These are phyloP conservation scores for Exophiala dermatitidis DNA, from an alignment of 2,329 filamentous ascomycete genomes.

Conservation along the genomic window DNA sequence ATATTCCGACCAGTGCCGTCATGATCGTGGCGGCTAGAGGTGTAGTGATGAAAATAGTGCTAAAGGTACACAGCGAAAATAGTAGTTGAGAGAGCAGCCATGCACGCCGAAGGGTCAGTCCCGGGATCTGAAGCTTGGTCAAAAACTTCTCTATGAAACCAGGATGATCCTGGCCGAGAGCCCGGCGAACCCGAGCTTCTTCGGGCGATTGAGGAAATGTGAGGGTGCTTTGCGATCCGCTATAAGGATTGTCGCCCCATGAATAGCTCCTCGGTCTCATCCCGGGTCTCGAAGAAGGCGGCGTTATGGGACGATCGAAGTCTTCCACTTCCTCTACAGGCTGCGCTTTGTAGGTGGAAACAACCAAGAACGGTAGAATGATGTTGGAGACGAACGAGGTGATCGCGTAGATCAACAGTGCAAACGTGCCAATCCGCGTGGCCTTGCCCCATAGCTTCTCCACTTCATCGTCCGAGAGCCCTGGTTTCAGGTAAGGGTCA, in stretches of 20 bases:
- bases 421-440: constrained; percentile 81
- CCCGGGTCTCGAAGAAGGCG: constrained; percentile 11
- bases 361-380: constrained; percentile 75
- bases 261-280: constrained; percentile 13
- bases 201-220: constrained; percentile 1
- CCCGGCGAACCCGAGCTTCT: constrained; percentile 2
- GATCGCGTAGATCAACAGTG: constrained; percentile 78
- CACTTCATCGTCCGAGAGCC: constrained; percentile 69
- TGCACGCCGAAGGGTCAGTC: constrained; percentile 76
- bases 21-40: constrained; percentile 67
- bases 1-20: constrained; percentile 75
- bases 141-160: constrained; percentile 37
- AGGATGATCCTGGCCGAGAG: constrained; percentile 3
- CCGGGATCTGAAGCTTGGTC: constrained; percentile 63
- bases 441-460: constrained; percentile 75
- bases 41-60: constrained; percentile 66
- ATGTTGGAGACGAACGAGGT: constrained; percentile 77
- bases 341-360: constrained; percentile 58
- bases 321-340: constrained; percentile 2
- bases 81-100: constrained; percentile 84
- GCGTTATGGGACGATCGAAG: constrained; percentile 7
- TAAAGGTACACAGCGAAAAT: constrained; percentile 73
- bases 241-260: constrained; percentile 8
- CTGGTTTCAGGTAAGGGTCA: constrained; percentile 69
- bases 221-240: constrained; percentile 19